Conservation (phyloP, 495 filamentous ascomycete genomes). For the Usnea hakonensis region DNA sequence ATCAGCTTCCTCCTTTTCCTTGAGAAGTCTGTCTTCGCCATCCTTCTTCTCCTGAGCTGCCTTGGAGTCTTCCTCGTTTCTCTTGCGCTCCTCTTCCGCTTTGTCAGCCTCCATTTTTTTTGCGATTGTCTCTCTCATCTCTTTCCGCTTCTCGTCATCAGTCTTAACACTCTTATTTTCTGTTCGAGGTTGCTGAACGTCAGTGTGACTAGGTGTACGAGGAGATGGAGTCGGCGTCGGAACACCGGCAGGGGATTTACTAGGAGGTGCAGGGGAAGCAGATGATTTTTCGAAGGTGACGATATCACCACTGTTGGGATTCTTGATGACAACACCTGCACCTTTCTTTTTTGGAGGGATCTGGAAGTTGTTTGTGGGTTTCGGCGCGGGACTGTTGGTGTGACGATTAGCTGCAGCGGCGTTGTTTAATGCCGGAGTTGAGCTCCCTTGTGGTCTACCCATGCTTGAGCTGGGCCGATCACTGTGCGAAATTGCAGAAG, state of each 20-base stretch:
- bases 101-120: slow-evolving; percentile 51
- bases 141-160: slow-evolving; percentile 61
- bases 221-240: slow-evolving; percentile 57
- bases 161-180: slow-evolving; percentile 57
- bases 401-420: slow-evolving; percentile 45
- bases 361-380: slow-evolving; percentile 38
- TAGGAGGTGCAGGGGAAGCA: slow-evolving; percentile 48
- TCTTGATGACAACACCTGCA: slow-evolving; percentile 68
- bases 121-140: slow-evolving; percentile 59
- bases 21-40: slow-evolving; percentile 36
- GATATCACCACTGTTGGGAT: slow-evolving; percentile 60
- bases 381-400: slow-evolving; percentile 45
- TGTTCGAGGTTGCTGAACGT: slow-evolving; percentile 43
- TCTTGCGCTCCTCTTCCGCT: slow-evolving; percentile 44
- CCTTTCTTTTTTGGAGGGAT: slow-evolving; percentile 55
- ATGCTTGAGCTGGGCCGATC: slow-evolving; percentile 76
- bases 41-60: slow-evolving; percentile 42
- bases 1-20: slow-evolving; percentile 36
- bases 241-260: slow-evolving; percentile 48
- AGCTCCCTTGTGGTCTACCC: slow-evolving; percentile 53
- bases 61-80: slow-evolving; percentile 44
- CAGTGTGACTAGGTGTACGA: slow-evolving; percentile 44
- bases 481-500: slow-evolving; percentile 65
- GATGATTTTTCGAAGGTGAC: slow-evolving; percentile 50
- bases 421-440: slow-evolving; percentile 52